Evolutionary conservation across 116 monocot genomes (phyloP).

Genomic region (Iris pallida): DNA sequence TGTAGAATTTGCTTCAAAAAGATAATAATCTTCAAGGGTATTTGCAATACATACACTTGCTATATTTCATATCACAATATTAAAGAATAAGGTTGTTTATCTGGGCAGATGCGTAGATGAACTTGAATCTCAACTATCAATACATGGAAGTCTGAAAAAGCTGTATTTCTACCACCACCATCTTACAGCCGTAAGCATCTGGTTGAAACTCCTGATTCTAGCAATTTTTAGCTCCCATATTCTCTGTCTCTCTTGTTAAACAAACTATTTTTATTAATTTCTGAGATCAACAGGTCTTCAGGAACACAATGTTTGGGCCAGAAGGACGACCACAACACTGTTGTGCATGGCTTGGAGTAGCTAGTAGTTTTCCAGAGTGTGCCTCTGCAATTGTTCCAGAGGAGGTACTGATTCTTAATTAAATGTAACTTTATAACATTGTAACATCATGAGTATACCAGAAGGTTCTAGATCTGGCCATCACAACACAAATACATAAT

Average conservation of each 20-base stretch:
- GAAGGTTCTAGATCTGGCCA: too few relatives aligned
- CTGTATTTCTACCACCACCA: slow-evolving; percentile 91
- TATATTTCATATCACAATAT: too few relatives aligned
- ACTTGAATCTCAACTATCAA: slow-evolving; percentile 72
- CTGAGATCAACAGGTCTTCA: slow-evolving; percentile 63
- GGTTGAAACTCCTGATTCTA: not conserved
- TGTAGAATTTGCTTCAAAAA: too few relatives aligned
- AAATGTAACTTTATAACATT: too few relatives aligned
- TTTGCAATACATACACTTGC: too few relatives aligned
- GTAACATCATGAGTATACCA: too few relatives aligned
- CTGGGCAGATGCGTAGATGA: slow-evolving; percentile 85
- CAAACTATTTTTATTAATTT: slow-evolving; percentile 1
- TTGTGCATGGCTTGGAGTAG: slow-evolving; percentile 97
- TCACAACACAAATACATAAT: too few relatives aligned
- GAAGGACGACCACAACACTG: slow-evolving; percentile 97
- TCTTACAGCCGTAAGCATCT: slow-evolving; percentile 70
- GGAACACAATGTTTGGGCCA: slow-evolving; percentile 99
- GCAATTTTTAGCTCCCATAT: not conserved
- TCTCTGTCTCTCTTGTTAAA: not conserved
- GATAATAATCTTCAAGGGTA: too few relatives aligned
- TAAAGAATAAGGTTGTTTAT: too few relatives aligned
- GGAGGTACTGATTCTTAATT: slow-evolving; percentile 47
- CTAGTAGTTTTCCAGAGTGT: slow-evolving; percentile 90
- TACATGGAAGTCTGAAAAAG: slow-evolving; percentile 90
- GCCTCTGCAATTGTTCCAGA: slow-evolving; percentile 74